Base-by-base conservation (phyloP, 192 early-diverging fungal genomes). In the Chytriomyces sp. region DNA sequence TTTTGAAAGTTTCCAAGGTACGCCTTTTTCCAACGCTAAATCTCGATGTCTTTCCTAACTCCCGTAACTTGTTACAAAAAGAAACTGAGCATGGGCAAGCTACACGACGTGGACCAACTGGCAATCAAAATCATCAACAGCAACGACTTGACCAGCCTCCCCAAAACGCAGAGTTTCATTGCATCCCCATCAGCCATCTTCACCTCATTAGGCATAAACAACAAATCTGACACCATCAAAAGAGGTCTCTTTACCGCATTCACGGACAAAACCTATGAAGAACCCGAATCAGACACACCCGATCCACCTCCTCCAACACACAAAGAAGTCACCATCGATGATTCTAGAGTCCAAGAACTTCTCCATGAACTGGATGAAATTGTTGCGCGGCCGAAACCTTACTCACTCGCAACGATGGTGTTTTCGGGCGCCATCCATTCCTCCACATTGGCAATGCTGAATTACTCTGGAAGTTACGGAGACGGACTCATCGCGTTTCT, bases 81-180 rank as follows among this genome's bases (percentile, higher is more conserved):
- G 48, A 13, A 69, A 69, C 64, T 69, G 11, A 69, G 46, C 24
- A 44, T 74, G 26, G 72, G 72, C 11, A 74, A 74, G 45, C 57
- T 74, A 3, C 28, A 74, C 23, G 72, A 74, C 4, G 72, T 74
- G n/a, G 72, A 74, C 45, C n/a, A 61, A 63, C 24, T 74, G n/a
- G 57, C 72, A 18, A 11, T 74, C 61, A n/a, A 47, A 64, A 64
- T 74, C 57, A 23, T 24, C 13, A 45, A 74, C 10, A 61, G 53
- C 59, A 47, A 26, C 23, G 8, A 20, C 13, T 8, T 11, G 18
- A 45, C 70, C 53, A 28, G 20, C 16, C 46, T n/a, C 46, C 18
- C 46, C 13, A 53, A 57, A 23, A 9, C 47, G 5, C 35, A 35
- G 35, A 35, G 35, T 35, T 35, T 35, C 35, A 35, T 2, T 35